A percentile compares a stretch with the other conserved stretches of the same genome.
These are phyloP conservation scores for Cyclotella atomus DNA, from an alignment of 108 stramenopile genomes.

Conservation along the genomic window DNA sequence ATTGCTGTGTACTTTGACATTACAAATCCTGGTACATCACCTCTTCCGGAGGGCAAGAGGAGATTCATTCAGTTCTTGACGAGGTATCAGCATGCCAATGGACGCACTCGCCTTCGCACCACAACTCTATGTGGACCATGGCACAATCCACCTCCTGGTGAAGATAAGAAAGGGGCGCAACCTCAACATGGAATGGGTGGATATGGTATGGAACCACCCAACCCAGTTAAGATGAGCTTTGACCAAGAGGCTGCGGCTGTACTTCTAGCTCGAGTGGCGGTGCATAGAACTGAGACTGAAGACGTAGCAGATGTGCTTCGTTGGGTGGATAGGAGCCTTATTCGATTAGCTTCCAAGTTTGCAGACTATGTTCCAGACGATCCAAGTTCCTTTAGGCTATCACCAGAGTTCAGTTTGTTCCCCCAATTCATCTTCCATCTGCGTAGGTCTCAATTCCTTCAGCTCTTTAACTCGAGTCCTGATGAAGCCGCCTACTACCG, in stretches of 20 bases:
- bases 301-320: slow-evolving; percentile 97
- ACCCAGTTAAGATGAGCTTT: slow-evolving; percentile 87
- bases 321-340: slow-evolving; percentile 98
- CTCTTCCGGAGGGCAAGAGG: slow-evolving; percentile 84
- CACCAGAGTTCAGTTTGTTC: slow-evolving; percentile 95
- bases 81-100: slow-evolving; percentile 95
- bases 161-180: slow-evolving; percentile 43
- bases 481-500: slow-evolving; percentile 98
- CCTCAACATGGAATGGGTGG: slow-evolving; percentile 47
- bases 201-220: slow-evolving; percentile 45
- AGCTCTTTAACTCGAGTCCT: slow-evolving; percentile 97
- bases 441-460: slow-evolving; percentile 93
- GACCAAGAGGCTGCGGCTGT: slow-evolving; percentile 99
- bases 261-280: slow-evolving; percentile 95
- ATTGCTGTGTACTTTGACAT: slow-evolving; percentile 99
- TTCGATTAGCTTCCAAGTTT: slow-evolving; percentile 97
- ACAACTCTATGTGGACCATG: slow-evolving; percentile 96
- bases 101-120: slow-evolving; percentile 89
- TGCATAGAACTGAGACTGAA: slow-evolving; percentile 92
- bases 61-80: slow-evolving; percentile 97
- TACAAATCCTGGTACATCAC: slow-evolving; percentile 83
- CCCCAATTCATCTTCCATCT: slow-evolving; percentile 99
- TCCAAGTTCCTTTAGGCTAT: slow-evolving; percentile 90
- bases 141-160: slow-evolving; percentile 80
- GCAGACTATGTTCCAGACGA: slow-evolving; percentile 96